Base-by-base conservation (phyloP, 306 rosid species). In the Cicer judaicum region DNA sequence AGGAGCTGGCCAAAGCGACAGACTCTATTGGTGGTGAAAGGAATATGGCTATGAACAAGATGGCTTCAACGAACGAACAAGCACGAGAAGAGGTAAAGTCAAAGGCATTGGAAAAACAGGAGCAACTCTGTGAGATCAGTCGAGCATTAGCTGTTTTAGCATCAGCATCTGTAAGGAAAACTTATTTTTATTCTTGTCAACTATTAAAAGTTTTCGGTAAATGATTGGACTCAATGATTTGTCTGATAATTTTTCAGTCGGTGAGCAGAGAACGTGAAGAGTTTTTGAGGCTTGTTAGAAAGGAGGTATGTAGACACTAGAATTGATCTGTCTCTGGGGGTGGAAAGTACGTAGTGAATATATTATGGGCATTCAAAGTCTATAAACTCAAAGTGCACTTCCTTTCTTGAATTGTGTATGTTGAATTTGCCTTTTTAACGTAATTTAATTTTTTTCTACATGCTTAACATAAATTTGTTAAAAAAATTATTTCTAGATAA, bases 91-190 rank as follows among this genome's bases (percentile, higher is more conserved):
- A 56, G 16, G 16, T 41, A 56, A 77, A 65, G 80, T 70, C 85
- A 54, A 85, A 79, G 76, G 57, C 87, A 52, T 68, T 74, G 73
- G 97, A 90, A 48, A 85, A 87, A 72, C 89, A 85, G 67, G 96
- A 90, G 79, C 90, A 92, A 44, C 85, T 90, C 10, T 88, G 88
- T 16, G 87, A 88, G 81, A 80, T 90, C 79, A 92, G 97, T 69
- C 89, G 90, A 2, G 96, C 97, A 41, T 74, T 92, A 83, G 93
- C 96, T 79, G 91, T 92, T 81, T 87, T 92, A 73, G 92, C 97
- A 70, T 92, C 97, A 29, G 92, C 96, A 67, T 92, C 97, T 81
- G 97, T 92, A 83, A 88, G 91, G 47, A 80, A 53, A 36, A 16
- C 41, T 43, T 3, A 41, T 66, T 56, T 56, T 59, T 8, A 18